A percentile compares a stretch with the other conserved stretches of the same genome.
These are phyloP conservation scores for Kwoniella shivajii DNA, from an alignment of 1,284 basidiomycete species.

Conservation along the genomic window DNA sequence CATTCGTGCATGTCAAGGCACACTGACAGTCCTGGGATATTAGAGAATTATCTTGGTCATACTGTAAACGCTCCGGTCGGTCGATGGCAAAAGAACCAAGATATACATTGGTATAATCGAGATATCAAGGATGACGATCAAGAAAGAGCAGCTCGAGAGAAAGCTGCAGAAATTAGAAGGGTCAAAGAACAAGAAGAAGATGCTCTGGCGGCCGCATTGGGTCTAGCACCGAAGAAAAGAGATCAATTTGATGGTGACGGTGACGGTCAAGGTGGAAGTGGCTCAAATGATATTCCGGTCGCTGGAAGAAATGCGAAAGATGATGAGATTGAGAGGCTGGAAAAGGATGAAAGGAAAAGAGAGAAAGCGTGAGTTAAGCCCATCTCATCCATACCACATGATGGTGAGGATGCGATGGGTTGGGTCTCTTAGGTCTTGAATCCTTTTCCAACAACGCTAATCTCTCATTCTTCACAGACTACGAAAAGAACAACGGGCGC, in stretches of 20 bases:
- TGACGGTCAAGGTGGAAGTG: conserved; percentile 28
- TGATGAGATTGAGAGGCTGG: conserved; percentile 39
- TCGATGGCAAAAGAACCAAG: conserved; percentile 93
- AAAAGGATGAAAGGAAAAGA: conserved; percentile 43
- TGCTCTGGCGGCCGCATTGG: conserved; percentile 77
- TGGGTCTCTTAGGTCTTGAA: too few species aligned
- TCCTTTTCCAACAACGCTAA: too few species aligned
- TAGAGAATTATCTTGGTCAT: conserved; percentile 83
- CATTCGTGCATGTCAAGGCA: background rate
- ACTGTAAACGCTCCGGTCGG: conserved; percentile 90
- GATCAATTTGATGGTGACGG: conserved; percentile 25
- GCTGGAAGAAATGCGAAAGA: conserved; percentile 30
- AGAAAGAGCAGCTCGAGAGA: conserved; percentile 49
- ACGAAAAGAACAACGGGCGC: conserved; percentile 48
- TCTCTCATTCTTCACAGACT: too few species aligned
- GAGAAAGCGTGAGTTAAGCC: conserved; percentile 54
- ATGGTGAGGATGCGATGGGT: too few species aligned
- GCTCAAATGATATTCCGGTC: conserved; percentile 40
- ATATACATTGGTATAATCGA: conserved; percentile 87
- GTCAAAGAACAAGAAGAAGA: conserved; percentile 86
- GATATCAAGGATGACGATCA: conserved; percentile 59
- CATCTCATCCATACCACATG: too few species aligned
- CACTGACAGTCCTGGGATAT: background rate
- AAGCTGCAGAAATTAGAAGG: conserved; percentile 67
- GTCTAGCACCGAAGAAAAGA: conserved; percentile 39